Evolutionary conservation across 768 basidiomycete species (phyloP).

Genomic region (Agaricus blazei): DNA sequence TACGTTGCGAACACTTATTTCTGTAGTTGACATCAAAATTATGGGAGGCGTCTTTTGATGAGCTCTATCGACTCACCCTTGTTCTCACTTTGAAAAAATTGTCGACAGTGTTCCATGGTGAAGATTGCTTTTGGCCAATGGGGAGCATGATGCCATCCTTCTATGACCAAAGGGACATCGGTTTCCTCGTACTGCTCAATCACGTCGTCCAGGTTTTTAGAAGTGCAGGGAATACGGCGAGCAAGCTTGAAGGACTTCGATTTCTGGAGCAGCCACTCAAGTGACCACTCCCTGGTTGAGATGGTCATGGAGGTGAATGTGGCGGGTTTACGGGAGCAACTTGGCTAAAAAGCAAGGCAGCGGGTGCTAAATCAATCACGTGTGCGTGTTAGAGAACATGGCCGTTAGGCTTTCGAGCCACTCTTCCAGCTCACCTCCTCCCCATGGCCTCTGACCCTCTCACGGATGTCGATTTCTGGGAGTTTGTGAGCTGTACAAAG

Average conservation of each 20-base stretch:
- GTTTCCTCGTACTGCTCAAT: conserved; percentile 42
- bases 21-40: conserved; percentile 24
- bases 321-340: neutral
- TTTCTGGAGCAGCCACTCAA: conserved; percentile 32
- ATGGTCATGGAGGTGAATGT: conserved; percentile 10
- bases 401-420: too few species aligned
- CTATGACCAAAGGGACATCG: conserved; percentile 62
- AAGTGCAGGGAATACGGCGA: conserved; percentile 24
- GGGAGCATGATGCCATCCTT: conserved; percentile 49
- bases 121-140: conserved; percentile 56
- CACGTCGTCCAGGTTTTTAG: conserved; percentile 26
- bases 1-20: conserved; percentile 59
- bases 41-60: neutral
- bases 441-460: conserved; percentile 25
- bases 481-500: conserved; percentile 65
- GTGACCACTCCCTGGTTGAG: conserved; percentile 48
- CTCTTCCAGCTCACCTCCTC: conserved; percentile 15
- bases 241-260: conserved; percentile 35
- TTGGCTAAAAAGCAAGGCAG: neutral
- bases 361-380: neutral
- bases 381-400: neutral
- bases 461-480: conserved; percentile 67
- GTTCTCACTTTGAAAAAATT: conserved; percentile 17
- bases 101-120: conserved; percentile 46
- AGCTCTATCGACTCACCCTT: neutral